These are phyloP conservation scores for Oryza australiensis DNA, from an alignment of 176 grass and related monocot genomes.

Conservation along the genomic window DNA sequence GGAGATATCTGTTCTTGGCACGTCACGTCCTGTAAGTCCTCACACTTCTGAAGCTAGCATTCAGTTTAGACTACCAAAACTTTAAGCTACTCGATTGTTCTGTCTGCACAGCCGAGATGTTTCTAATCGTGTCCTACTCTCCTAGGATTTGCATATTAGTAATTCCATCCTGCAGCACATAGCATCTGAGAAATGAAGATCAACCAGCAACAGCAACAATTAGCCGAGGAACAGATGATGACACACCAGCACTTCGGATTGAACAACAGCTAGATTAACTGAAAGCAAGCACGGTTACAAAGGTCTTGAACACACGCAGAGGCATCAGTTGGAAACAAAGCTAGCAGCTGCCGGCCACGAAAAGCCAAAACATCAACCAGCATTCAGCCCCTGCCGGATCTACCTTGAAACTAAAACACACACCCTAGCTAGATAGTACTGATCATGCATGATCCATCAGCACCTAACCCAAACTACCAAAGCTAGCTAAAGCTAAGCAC, in stretches of 20 bases:
- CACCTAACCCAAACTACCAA: neutral
- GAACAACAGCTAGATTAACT: neutral
- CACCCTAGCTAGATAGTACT: neutral
- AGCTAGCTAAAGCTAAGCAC: neutral
- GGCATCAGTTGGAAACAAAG: neutral
- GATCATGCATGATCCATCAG: neutral
- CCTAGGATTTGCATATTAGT: too few species aligned
- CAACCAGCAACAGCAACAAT: too few species aligned
- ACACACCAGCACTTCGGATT: neutral
- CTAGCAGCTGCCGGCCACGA: neutral
- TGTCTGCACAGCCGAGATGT: too few species aligned
- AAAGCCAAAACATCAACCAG: neutral
- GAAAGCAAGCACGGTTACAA: neutral
- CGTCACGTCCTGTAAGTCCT: too few species aligned
- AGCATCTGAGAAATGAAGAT: too few species aligned
- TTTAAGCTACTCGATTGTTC: too few species aligned
- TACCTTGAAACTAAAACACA: neutral
- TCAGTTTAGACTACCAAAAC: too few species aligned
- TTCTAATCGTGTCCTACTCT: too few species aligned
- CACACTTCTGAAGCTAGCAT: too few species aligned
- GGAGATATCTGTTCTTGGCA: too few species aligned
- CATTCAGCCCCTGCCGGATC: neutral
- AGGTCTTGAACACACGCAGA: neutral
- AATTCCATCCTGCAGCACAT: too few species aligned
- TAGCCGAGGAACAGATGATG: too few species aligned